These are phyloP conservation scores for Phytopythium mirpurense DNA, from an alignment of 352 stramenopile genomes.

Conservation along the genomic window DNA sequence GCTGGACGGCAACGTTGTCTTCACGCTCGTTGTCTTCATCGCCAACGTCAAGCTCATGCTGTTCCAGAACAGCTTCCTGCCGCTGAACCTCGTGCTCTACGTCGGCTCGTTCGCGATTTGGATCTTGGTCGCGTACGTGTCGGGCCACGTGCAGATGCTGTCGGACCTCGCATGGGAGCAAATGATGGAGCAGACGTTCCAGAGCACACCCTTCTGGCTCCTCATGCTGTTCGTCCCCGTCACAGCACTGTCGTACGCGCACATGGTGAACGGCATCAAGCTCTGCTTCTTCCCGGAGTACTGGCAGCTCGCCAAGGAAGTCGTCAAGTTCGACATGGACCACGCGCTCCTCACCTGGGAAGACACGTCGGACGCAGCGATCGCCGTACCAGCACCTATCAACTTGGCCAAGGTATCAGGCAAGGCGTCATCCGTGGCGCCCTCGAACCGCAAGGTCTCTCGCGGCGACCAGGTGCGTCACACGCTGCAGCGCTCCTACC, in stretches of 20 bases:
- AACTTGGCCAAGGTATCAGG: conserved; percentile 8
- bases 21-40: conserved; percentile 71
- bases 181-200: conserved; percentile 65
- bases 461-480: conserved; percentile 14
- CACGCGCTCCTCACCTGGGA: conserved; percentile 54
- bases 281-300: conserved; percentile 68
- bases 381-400: conserved; percentile 36
- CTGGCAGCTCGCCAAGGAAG: conserved; percentile 74
- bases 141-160: conserved; percentile 41
- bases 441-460: conserved; percentile 19
- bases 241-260: conserved; percentile 40
- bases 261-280: conserved; percentile 49
- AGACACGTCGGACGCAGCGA: conserved; percentile 48
- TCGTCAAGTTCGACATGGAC: conserved; percentile 60
- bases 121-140: conserved; percentile 52
- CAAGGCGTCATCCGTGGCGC: conserved; percentile 33
- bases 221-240: conserved; percentile 50
- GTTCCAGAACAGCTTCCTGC: conserved; percentile 72
- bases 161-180: conserved; percentile 69
- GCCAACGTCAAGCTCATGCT: conserved; percentile 79
- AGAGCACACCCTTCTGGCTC: conserved; percentile 49
- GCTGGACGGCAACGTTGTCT: conserved; percentile 75
- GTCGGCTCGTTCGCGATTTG: conserved; percentile 56
- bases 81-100: conserved; percentile 65
- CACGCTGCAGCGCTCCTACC: conserved; percentile 35